Evolutionary conservation across 2,329 filamentous ascomycete species (phyloP).

Genomic region (Penicillium sp.): DNA sequence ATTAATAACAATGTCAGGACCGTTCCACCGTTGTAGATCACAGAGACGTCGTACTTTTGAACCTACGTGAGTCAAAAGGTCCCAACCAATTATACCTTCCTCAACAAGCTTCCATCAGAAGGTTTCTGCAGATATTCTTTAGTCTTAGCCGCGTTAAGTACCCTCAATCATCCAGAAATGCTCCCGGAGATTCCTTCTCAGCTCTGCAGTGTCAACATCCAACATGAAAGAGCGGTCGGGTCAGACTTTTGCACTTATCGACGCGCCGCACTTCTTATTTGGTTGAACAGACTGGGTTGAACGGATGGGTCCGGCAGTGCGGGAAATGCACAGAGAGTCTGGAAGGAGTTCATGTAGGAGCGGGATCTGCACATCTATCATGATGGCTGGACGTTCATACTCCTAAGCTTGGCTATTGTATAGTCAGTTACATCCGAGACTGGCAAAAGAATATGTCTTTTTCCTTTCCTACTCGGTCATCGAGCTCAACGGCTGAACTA

Average conservation of each 20-base stretch:
- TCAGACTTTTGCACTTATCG: background rate
- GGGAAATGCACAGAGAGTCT: background rate
- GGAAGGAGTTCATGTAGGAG: background rate
- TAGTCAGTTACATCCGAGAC: too few relatives aligned
- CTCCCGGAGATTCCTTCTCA: background rate
- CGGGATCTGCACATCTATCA: background rate
- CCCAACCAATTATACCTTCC: too few relatives aligned
- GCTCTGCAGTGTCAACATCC: background rate
- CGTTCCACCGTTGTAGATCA: too few relatives aligned
- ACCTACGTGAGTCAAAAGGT: too few relatives aligned
- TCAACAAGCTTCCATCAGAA: too few relatives aligned
- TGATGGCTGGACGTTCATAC: background rate
- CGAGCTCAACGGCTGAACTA: too few relatives aligned
- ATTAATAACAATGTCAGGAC: too few relatives aligned
- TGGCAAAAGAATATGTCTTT: too few relatives aligned
- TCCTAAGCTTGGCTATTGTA: too few relatives aligned
- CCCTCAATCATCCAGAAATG: background rate
- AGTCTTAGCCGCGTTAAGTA: background rate
- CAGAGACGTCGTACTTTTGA: too few relatives aligned
- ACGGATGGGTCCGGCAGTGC: background rate
- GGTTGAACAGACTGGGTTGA: background rate
- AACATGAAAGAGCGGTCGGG: background rate
- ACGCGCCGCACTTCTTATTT: background rate
- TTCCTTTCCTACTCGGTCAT: too few relatives aligned
- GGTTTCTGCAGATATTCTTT: background rate